phyloP scores from a whole-genome alignment of 306 rosid genomes.

The Ormosia emarginata region DNA sequence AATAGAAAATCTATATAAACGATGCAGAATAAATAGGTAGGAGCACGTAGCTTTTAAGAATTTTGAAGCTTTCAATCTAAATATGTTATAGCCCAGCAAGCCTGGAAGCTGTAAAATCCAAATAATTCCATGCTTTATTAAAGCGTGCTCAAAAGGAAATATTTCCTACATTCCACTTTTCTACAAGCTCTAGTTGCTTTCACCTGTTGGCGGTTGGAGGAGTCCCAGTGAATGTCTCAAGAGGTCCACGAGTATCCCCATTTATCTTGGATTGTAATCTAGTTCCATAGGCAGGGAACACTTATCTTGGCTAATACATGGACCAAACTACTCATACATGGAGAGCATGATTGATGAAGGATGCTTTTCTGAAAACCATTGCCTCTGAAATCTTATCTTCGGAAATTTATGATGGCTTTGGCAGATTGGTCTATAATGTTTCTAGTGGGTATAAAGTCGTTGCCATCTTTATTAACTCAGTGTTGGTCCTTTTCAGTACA shows the following conservation, averaged over 20 bases:
- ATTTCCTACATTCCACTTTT: not conserved
- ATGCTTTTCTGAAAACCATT: not conserved
- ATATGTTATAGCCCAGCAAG: not conserved
- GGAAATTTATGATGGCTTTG: not conserved
- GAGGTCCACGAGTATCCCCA: not conserved
- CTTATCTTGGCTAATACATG: not conserved
- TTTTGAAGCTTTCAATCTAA: not conserved
- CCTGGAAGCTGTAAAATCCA: not conserved
- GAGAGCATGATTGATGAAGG: not conserved
- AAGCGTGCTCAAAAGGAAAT: not conserved
- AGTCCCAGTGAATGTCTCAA: not conserved
- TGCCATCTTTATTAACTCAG: not conserved
- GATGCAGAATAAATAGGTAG: not conserved
- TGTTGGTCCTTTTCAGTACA: not conserved
- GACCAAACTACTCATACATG: not conserved
- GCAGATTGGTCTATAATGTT: not conserved
- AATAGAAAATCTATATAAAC: no score
- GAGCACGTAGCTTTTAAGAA: not conserved
- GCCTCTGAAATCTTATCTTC: not conserved
- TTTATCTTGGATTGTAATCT: no score
- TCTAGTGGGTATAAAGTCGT: not conserved
- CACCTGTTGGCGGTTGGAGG: not conserved
- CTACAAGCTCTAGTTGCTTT: not conserved
- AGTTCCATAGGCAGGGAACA: no score
- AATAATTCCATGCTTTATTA: not conserved